These are phyloP conservation scores for Aspergillus fumigatus DNA, from an alignment of 2,329 filamentous ascomycete species.

Conservation along the genomic window DNA sequence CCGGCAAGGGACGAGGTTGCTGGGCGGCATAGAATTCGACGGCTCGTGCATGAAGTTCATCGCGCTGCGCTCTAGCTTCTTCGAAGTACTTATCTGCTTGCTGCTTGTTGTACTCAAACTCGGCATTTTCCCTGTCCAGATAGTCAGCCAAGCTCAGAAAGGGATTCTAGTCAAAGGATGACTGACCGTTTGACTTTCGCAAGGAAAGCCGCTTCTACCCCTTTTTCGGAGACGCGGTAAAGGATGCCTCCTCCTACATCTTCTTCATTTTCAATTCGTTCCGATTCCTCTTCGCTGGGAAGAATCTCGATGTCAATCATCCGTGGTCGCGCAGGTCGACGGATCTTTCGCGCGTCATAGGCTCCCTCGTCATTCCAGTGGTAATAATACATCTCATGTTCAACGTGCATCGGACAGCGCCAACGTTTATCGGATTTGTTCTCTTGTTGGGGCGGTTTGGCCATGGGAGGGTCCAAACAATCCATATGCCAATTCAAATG, in stretches of 20 bases:
- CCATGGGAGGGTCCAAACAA: constrained; percentile 79
- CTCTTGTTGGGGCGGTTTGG: constrained; percentile 64
- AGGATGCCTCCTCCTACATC: constrained; percentile 59
- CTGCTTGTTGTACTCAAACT: constrained; percentile 15
- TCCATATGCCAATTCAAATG: constrained; percentile 84
- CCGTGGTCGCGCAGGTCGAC: constrained; percentile 42
- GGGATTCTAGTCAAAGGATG: background rate
- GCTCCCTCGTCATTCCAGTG: constrained; percentile 49
- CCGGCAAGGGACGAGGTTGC: constrained; percentile 10
- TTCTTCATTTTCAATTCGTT: constrained; percentile 58
- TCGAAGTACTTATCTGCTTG: constrained; percentile 19
- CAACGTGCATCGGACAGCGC: constrained; percentile 83
- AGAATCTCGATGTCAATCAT: constrained; percentile 65
- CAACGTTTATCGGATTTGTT: constrained; percentile 55
- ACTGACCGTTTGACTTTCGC: constrained; percentile 50
- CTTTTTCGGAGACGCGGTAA: constrained; percentile 60
- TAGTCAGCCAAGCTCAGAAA: constrained; percentile 6
- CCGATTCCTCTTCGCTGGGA: constrained; percentile 50
- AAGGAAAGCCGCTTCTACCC: constrained; percentile 70
- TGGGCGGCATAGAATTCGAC: constrained; percentile 26
- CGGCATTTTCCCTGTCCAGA: constrained; percentile 18
- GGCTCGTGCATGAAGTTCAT: constrained; percentile 22
- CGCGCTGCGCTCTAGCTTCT: constrained; percentile 21
- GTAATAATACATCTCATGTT: constrained; percentile 58
- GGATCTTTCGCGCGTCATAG: constrained; percentile 40